Percentiles rank a stretch among this genome's conserved stretches.
Conservation (phyloP, 768 basidiomycete genomes). For the Amyloporia xantha region DNA sequence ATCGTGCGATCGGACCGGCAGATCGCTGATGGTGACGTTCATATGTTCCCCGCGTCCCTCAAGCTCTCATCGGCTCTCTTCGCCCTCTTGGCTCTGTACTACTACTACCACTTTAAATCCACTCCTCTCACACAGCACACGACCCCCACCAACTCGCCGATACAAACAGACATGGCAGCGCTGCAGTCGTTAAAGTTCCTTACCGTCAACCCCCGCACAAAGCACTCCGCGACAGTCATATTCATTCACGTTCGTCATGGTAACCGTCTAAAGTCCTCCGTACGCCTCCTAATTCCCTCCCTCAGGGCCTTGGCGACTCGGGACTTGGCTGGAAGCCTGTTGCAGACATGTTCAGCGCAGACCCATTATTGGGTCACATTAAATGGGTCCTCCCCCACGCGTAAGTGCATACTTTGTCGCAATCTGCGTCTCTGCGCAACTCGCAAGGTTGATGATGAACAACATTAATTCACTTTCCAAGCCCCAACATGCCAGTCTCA, state of each 20-base stretch:
- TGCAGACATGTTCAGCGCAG: constrained; percentile 54
- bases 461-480: constrained; percentile 18
- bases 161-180: neutral
- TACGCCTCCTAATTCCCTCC: neutral
- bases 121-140: too few relatives aligned
- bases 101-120: too few relatives aligned
- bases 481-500: constrained; percentile 56
- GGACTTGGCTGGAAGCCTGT: constrained; percentile 75
- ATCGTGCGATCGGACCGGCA: too few relatives aligned
- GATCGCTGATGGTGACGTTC: too few relatives aligned
- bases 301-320: constrained; percentile 69
- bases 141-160: too few relatives aligned
- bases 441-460: neutral
- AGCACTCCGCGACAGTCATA: constrained; percentile 83
- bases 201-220: constrained; percentile 45
- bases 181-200: constrained; percentile 38
- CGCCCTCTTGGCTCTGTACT: neutral
- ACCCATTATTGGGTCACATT: constrained; percentile 56
- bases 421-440: neutral
- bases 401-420: constrained; percentile 35
- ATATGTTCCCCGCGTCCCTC: too few relatives aligned
- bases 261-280: neutral
- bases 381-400: constrained; percentile 91
- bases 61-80: too few relatives aligned
- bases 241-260: constrained; percentile 71